Conservation (phyloP, 2,329 filamentous ascomycete genomes). For the Pseudogymnoascus sp. region DNA sequence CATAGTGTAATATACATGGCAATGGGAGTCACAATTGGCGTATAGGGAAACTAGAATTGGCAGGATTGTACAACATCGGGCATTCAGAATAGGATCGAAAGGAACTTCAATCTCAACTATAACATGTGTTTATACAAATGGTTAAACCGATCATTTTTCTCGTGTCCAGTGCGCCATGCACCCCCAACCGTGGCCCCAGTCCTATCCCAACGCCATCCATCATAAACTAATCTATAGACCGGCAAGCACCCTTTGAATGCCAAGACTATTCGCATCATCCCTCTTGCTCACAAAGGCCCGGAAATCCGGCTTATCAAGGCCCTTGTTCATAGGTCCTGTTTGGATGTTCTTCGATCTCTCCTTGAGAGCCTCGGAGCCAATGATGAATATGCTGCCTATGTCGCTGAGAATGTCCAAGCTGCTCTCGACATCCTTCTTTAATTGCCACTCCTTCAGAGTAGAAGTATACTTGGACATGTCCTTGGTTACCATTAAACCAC, state of each 20-base stretch:
- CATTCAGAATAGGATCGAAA: conserved; percentile 9
- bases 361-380: conserved; percentile 69
- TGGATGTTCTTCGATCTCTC: conserved; percentile 59
- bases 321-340: conserved; percentile 40
- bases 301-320: conserved; percentile 61
- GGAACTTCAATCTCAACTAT: conserved; percentile 9
- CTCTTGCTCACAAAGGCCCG: conserved; percentile 76
- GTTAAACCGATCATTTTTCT: conserved; percentile 3
- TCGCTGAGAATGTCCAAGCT: conserved; percentile 82
- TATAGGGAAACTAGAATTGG: conserved; percentile 13
- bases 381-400: conserved; percentile 92
- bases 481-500: conserved; percentile 90
- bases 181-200: not conserved
- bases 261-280: conserved; percentile 73
- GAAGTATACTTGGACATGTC: conserved; percentile 92
- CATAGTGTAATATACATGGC: conserved; percentile 10
- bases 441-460: conserved; percentile 73
- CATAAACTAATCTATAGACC: conserved; percentile 18
- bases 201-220: conserved; percentile 1
- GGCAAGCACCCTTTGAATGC: conserved; percentile 75
- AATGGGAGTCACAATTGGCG: conserved; percentile 11
- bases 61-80: conserved; percentile 24
- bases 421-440: conserved; percentile 58
- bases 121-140: conserved; percentile 8
- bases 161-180: not conserved